A percentile compares a stretch with the other conserved stretches of the same genome.
Conservation (phyloP, 2,329 filamentous ascomycete species). For the Trichoderma guizhouense region DNA sequence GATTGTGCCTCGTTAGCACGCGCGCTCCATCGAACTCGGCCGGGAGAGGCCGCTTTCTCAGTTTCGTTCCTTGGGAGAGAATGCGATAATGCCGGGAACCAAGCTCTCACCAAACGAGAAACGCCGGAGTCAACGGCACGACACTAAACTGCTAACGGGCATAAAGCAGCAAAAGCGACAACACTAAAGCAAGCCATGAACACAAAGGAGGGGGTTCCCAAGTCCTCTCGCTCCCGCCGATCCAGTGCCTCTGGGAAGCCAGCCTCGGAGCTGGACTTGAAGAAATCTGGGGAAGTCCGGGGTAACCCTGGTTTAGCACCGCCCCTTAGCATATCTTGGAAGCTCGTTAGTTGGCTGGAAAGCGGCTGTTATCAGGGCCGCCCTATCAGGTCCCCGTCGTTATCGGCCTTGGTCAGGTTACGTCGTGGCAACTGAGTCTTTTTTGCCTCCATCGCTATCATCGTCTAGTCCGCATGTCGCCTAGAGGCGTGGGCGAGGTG, state of each 20-base stretch:
- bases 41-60: not conserved
- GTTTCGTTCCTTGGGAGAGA: not conserved
- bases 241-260: not conserved
- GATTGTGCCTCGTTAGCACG: not conserved
- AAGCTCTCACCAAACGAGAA: not conserved
- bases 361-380: constrained; percentile 4
- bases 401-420: not conserved
- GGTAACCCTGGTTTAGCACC: constrained; percentile 9
- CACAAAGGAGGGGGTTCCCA: not conserved
- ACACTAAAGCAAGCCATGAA: not conserved
- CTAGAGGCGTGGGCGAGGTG: not conserved
- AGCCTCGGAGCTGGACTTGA: not conserved
- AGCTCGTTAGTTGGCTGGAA: not conserved
- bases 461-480: constrained; percentile 3
- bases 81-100: not conserved
- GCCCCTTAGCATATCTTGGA: constrained; percentile 1
- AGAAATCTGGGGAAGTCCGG: constrained; percentile 19
- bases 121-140: not conserved
- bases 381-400: constrained; percentile 14
- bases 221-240: not conserved
- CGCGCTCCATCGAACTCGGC: not conserved
- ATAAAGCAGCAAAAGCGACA: not conserved
- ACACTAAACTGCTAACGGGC: constrained; percentile 6
- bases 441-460: not conserved
- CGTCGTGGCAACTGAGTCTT: constrained; percentile 1